These are phyloP conservation scores for Fusarium gaditjirri DNA, from an alignment of 2,329 filamentous ascomycete species.

Conservation along the genomic window DNA sequence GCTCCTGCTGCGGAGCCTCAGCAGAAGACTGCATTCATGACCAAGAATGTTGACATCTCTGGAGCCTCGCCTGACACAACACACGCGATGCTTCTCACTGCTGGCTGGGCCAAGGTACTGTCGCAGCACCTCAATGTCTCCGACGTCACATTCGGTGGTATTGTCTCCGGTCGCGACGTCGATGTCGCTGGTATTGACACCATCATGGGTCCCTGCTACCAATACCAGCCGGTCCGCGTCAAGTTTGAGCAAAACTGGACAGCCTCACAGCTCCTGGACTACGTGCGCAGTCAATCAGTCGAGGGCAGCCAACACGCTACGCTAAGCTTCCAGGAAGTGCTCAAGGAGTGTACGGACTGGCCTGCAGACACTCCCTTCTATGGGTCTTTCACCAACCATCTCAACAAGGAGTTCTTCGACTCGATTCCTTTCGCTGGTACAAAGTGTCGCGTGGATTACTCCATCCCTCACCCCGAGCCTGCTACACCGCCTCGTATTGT, in stretches of 20 bases:
- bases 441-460: conserved; percentile 43
- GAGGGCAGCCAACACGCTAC: conserved; percentile 41
- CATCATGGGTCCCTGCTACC: conserved; percentile 46
- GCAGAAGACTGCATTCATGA: conserved; percentile 40
- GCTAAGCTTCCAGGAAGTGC: conserved; percentile 36
- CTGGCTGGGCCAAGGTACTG: conserved; percentile 43
- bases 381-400: conserved; percentile 44
- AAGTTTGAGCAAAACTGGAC: conserved; percentile 40
- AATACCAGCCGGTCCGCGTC: conserved; percentile 46
- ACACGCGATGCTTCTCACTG: conserved; percentile 43
- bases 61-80: conserved; percentile 40
- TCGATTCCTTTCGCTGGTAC: conserved; percentile 43
- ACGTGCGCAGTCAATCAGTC: conserved; percentile 38
- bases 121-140: conserved; percentile 31
- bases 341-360: conserved; percentile 39
- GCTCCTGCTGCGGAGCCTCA: conserved; percentile 19
- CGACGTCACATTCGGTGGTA: conserved; percentile 44
- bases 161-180: conserved; percentile 43
- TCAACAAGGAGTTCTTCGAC: conserved; percentile 46
- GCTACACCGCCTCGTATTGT: conserved; percentile 41
- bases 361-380: conserved; percentile 31
- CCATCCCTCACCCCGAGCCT: conserved; percentile 41
- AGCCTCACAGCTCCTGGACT: conserved; percentile 31
- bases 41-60: conserved; percentile 42
- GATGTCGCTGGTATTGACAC: conserved; percentile 36